Conservation (phyloP, 305 asterid genomes). For the Fraxinus sp. region DNA sequence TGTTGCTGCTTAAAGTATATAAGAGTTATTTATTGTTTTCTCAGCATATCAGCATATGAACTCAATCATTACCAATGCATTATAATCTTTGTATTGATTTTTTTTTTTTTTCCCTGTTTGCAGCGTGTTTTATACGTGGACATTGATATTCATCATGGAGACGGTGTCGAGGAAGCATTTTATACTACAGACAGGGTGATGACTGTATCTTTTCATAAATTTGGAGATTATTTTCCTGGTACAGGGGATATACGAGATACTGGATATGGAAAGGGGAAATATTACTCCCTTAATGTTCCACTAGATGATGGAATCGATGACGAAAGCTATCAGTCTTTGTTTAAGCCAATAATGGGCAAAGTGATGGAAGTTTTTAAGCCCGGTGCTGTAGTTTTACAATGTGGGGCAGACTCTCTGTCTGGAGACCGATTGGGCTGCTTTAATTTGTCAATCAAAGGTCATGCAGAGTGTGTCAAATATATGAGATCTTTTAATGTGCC, state of each 20-base stretch:
- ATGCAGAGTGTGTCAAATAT: conserved; percentile 58
- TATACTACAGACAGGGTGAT: conserved; percentile 67
- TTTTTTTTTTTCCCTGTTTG: conserved; percentile 10
- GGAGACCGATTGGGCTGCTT: conserved; percentile 66
- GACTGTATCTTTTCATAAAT: conserved; percentile 65
- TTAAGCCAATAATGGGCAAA: conserved; percentile 60
- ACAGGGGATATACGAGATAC: conserved; percentile 60
- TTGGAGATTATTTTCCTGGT: conserved; percentile 68
- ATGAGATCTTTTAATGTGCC: conserved; percentile 67
- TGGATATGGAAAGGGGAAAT: conserved; percentile 58
- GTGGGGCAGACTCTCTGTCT: conserved; percentile 66
- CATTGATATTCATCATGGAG: conserved; percentile 68
- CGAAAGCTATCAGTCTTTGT: conserved; percentile 58
- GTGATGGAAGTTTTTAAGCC: conserved; percentile 63
- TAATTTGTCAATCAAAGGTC: conserved; percentile 64
- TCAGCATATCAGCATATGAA: conserved; percentile 10
- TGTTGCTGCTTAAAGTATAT: neutral
- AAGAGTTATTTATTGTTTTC: neutral
- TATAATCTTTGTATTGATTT: conserved; percentile 8
- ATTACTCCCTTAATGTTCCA: conserved; percentile 64
- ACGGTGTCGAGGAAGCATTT: conserved; percentile 68
- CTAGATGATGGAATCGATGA: conserved; percentile 65
- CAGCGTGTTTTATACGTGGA: conserved; percentile 67
- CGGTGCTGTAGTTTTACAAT: conserved; percentile 60
- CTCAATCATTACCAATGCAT: neutral